phyloP scores from a whole-genome alignment of 192 early-diverging fungal species.

The Backusella sp. region DNA sequence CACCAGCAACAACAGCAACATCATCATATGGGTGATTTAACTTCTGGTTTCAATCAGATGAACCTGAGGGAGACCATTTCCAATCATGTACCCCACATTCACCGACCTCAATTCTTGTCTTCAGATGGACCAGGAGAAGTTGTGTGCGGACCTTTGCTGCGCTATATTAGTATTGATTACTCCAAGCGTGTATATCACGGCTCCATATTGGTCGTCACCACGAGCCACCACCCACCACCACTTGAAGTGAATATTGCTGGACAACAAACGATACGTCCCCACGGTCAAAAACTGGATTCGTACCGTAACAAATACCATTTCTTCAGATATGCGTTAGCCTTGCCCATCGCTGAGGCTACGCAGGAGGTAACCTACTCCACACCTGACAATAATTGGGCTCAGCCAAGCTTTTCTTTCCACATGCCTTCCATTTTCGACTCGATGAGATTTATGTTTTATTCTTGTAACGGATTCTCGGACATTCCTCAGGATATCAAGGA shows the following conservation, averaged over 20 bases:
- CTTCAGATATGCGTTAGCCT: constrained; percentile 58
- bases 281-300: constrained; percentile 45
- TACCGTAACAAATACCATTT: constrained; percentile 58
- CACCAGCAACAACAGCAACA: neutral
- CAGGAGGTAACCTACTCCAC: constrained; percentile 38
- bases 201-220: constrained; percentile 46
- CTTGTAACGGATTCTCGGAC: constrained; percentile 74
- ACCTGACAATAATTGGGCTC: constrained; percentile 34
- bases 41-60: constrained; percentile 6
- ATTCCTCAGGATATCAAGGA: constrained; percentile 42
- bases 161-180: constrained; percentile 45
- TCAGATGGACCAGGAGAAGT: constrained; percentile 18
- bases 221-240: constrained; percentile 32
- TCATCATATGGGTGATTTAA: neutral
- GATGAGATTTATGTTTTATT: constrained; percentile 68
- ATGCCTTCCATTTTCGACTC: constrained; percentile 46
- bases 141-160: constrained; percentile 44
- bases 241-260: neutral
- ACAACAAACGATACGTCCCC: constrained; percentile 9
- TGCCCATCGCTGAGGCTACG: constrained; percentile 46
- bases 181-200: constrained; percentile 38
- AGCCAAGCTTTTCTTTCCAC: constrained; percentile 39
- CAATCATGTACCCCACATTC: neutral
- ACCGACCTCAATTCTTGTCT: neutral
- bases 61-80: neutral